Evolutionary conservation across 2,329 filamentous ascomycete genomes (phyloP), one percentile per base, ranked within the genome.

Genomic region (Zymoseptoria tritici): DNA sequence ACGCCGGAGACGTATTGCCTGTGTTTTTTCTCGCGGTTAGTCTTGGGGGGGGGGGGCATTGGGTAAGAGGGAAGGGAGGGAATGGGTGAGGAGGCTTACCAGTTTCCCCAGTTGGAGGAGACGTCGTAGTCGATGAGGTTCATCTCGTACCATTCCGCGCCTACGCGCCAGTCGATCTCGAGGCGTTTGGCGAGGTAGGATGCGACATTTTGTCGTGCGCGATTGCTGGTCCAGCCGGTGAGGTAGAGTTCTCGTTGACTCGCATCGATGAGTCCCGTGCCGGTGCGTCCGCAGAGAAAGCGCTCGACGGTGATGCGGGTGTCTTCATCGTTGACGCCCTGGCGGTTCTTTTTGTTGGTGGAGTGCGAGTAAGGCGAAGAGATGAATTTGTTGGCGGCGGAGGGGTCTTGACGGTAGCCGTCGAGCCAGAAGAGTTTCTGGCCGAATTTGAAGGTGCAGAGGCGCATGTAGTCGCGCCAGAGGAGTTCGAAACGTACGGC

Each of bases 1-100:
- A 93, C 88, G 0, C 89, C 89, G 0, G 89, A 82, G 0, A 90
- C 83, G 62, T 93, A 93, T 72, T 91, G 88, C 89, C 89, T 92
- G 6, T 1, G 6, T 2, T 52, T 20, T 13, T 9, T 20, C 6
- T 9, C 3, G 13, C 24, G 13, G 20, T 21, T 52, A 52, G 50
- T 22, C 5, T n/a, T n/a, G n/a, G n/a, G n/a, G n/a, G 9, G 4
- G 9, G 8, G 20, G 16, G 3, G 4, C 11, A n/a, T n/a, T n/a
- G 6, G 46, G 46, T 5, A 54, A 19, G 7, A 4, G 11, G 26
- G 7, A 4, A 2, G 26, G 6, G 26, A 9, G 26, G 26, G 26
- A 62, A 62, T 4, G 57, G 57, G 21, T 22, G 21, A 2, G 21
- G 4, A 22, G 16, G 2, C 24, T 52, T 57, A 59, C 50, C 56